Evolutionary conservation across 176 grass and related monocot species (phyloP), one percentile per base, ranked within the genome.

Genomic region (Luzula sylvatica): DNA sequence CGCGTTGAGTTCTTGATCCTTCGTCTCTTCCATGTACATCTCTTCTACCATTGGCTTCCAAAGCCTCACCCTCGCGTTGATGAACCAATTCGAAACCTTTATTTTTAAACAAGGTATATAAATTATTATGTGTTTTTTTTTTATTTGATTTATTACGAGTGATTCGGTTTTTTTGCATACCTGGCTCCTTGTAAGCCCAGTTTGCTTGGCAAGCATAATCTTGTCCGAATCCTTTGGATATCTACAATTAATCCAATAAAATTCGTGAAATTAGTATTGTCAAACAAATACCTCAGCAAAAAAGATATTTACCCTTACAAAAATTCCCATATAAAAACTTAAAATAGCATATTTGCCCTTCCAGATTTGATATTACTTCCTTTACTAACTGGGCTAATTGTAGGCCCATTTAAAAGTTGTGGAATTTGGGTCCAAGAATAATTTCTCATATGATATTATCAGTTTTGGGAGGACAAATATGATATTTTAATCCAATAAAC

Each of bases 1-100:
- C 17, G 8, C 62, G 30, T 42, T 75, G 12, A 40, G 79, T 22
- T 83, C 72, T 53, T 78, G 69, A 27, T 92, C 78, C 61, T 92
- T 99, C 46, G 78, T 83, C 75, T 99, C 86, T 68, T 99, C 93
- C 14, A 74, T 28, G 62, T 99, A 99, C 93, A 99, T 99, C 66
- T 99, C 86, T 72, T 99, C 93, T 76, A 99, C 93, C 93, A 99
- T 99, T 3, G 93, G 93, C 75, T 99, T 99, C 93, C 93, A 99
- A 21, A 99, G 69, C 56, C 93, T 44, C 38, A 99, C 93, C 63
- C 93, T 80, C 41, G 93, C 93, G 40, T 98, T 98, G 71, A 98
- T 98, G 72, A 98, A 98, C 93, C 93, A 99, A 58, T 99, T 99
- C 0, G 93, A 99, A 62, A 99, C 93, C 93, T 98, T 5, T 7